Conservation (phyloP, 148 eudicot species). For the Vaccinium corymbosum region DNA sequence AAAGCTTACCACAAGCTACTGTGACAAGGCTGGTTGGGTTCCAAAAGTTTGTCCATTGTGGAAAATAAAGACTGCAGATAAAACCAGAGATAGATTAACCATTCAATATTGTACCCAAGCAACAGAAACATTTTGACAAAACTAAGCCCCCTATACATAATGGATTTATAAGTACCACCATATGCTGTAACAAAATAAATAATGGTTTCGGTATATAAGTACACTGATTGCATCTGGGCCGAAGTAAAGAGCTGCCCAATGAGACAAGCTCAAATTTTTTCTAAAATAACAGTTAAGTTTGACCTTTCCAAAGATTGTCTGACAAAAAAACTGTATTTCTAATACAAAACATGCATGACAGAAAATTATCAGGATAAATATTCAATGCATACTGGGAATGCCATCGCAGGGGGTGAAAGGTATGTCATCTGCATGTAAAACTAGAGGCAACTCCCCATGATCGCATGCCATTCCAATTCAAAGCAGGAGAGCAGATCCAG, state of each 20-base stretch:
- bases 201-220: background rate
- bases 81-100: slow-evolving; percentile 21
- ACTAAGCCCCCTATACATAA: background rate
- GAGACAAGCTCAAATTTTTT: background rate
- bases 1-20: slow-evolving; percentile 73
- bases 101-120: background rate
- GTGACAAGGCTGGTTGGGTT: slow-evolving; percentile 84
- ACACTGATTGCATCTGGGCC: slow-evolving; percentile 4
- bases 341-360: background rate
- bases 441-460: background rate
- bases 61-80: slow-evolving; percentile 69
- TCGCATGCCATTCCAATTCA: background rate
- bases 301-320: background rate
- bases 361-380: background rate
- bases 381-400: background rate
- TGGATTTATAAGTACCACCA: background rate
- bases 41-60: slow-evolving; percentile 73
- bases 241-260: background rate
- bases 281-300: background rate
- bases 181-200: background rate
- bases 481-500: background rate
- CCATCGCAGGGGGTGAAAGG: background rate
- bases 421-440: background rate
- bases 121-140: background rate
- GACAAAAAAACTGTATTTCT: background rate